Percentiles rank a stretch among this genome's conserved stretches.
Evolutionary conservation across 257 asterid species (phyloP).

Genomic region (Vinca minor): DNA sequence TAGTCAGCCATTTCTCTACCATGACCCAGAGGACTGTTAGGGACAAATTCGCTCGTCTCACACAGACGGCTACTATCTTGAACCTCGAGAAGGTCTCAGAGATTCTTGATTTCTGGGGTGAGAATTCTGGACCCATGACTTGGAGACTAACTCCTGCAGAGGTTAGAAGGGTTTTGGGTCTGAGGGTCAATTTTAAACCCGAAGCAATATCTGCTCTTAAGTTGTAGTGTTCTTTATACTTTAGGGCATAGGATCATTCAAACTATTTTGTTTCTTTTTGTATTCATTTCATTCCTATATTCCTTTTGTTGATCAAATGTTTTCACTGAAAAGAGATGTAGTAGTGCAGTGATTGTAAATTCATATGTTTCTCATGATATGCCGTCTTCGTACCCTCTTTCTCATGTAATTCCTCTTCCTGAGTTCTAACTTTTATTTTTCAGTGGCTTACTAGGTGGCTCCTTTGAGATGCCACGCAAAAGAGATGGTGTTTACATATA

Average conservation of each 20-base stretch:
- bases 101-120: slow-evolving; percentile 98
- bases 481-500: too few relatives aligned
- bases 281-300: background rate
- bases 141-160: slow-evolving; percentile 96
- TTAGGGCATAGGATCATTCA: background rate
- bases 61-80: slow-evolving; percentile 92
- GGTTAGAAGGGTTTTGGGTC: slow-evolving; percentile 81
- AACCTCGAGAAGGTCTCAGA: slow-evolving; percentile 92
- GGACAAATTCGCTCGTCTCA: slow-evolving; percentile 82
- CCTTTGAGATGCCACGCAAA: too few relatives aligned
- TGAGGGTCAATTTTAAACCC: slow-evolving; percentile 82
- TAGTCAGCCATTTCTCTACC: slow-evolving; percentile 82
- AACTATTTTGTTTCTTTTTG: background rate
- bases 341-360: too few relatives aligned
- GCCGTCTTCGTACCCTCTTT: too few relatives aligned
- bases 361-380: too few relatives aligned
- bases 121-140: slow-evolving; percentile 95
- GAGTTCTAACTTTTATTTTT: too few relatives aligned
- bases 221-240: slow-evolving; percentile 25
- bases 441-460: too few relatives aligned
- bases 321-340: background rate
- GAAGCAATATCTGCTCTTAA: slow-evolving; percentile 90
- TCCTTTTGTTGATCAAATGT: background rate
- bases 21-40: slow-evolving; percentile 93
- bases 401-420: too few relatives aligned